Conservation (phyloP, 768 basidiomycete genomes). For the Lactarius trivialis region DNA sequence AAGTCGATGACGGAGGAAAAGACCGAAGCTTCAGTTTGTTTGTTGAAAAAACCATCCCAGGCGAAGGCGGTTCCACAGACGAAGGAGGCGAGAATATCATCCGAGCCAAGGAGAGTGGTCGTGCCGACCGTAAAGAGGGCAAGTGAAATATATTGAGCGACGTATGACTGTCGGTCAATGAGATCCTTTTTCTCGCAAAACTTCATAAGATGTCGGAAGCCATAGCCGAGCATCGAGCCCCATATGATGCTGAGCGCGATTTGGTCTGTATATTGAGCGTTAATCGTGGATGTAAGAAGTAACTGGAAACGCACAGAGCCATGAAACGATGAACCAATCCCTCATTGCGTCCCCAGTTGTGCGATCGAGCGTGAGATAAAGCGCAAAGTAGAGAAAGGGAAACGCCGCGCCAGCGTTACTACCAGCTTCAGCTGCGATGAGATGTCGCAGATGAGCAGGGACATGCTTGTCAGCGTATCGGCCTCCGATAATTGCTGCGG, state of each 20-base stretch:
- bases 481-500: conserved; percentile 88
- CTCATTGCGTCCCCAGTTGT: conserved; percentile 58
- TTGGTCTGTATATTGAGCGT: conserved; percentile 49
- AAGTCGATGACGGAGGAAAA: conserved; percentile 96
- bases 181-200: conserved; percentile 82
- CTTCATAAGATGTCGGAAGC: conserved; percentile 86
- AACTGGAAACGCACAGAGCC: conserved; percentile 58
- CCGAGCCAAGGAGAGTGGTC: conserved; percentile 79
- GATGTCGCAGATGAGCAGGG: conserved; percentile 66
- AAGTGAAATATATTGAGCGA: conserved; percentile 85
- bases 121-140: conserved; percentile 82
- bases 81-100: conserved; percentile 93
- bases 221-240: conserved; percentile 67
- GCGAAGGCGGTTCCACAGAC: conserved; percentile 94
- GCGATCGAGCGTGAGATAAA: conserved; percentile 75
- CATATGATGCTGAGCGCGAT: conserved; percentile 69
- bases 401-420: conserved; percentile 98
- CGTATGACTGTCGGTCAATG: conserved; percentile 90
- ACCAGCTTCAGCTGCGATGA: conserved; percentile 74
- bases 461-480: conserved; percentile 99
- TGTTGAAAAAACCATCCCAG: conserved; percentile 93
- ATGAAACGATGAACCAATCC: conserved; percentile 84
- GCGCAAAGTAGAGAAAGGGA: conserved; percentile 84
- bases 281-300: background rate
- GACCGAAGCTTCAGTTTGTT: conserved; percentile 88